Conservation (phyloP, 140 eudicot species). For the Erigeron philadelphicus region DNA sequence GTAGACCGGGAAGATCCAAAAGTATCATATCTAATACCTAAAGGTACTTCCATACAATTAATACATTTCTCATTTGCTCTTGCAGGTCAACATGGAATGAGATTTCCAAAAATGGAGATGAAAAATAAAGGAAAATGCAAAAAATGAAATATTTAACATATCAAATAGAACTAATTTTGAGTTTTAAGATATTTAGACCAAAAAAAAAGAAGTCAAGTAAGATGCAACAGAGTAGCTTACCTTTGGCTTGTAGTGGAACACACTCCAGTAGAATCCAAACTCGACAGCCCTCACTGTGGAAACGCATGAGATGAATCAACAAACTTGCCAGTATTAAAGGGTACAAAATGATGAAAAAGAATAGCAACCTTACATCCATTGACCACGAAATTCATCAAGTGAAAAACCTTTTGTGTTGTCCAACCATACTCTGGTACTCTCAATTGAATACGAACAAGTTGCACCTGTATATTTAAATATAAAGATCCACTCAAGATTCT, state of each 20-base stretch:
- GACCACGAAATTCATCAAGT: slow-evolving; percentile 77
- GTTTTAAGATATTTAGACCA: no score
- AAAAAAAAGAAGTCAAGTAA: background rate
- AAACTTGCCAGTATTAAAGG: background rate
- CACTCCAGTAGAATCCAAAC: slow-evolving; percentile 54
- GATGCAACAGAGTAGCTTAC: slow-evolving; percentile 34
- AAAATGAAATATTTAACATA: no score
- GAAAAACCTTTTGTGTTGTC: slow-evolving; percentile 91
- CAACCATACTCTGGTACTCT: slow-evolving; percentile 85
- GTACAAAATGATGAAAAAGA: slow-evolving; percentile 18
- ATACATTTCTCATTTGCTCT: no score
- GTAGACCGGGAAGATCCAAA: slow-evolving; percentile 76
- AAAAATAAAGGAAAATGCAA: no score
- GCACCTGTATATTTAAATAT: slow-evolving; percentile 37
- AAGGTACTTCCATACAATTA: background rate
- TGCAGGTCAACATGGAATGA: no score
- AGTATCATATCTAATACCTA: slow-evolving; percentile 59
- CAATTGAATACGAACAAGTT: slow-evolving; percentile 65
- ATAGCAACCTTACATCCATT: slow-evolving; percentile 60
- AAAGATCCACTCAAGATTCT: no score
- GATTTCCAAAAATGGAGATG: no score
- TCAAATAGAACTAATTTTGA: no score
- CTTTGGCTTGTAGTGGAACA: slow-evolving; percentile 40
- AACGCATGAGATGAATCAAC: slow-evolving; percentile 19
- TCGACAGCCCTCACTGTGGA: slow-evolving; percentile 55